These are phyloP conservation scores for Calonectria hawksworthii DNA, from an alignment of 2,329 filamentous ascomycete genomes.

Conservation along the genomic window DNA sequence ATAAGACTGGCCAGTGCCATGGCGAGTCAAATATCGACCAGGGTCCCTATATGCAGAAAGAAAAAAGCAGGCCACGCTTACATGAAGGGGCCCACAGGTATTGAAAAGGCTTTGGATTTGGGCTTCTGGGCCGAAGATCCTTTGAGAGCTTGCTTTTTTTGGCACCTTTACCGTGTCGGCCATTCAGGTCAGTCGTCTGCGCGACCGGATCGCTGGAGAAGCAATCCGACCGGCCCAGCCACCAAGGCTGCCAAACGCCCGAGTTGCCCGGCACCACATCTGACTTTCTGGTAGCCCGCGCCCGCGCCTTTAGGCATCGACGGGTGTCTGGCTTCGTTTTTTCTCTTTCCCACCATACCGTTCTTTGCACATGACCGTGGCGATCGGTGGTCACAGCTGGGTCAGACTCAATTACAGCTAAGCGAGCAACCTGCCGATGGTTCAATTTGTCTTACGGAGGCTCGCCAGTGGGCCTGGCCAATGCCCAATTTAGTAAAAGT, in stretches of 20 bases:
- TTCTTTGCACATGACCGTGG: conserved; percentile 23
- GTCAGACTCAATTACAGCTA: conserved; percentile 15
- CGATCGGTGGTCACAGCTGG: conserved; percentile 30
- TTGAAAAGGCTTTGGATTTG: conserved; percentile 24
- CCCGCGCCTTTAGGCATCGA: conserved; percentile 32
- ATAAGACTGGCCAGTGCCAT: conserved; percentile 2
- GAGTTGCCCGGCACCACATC: conserved; percentile 30
- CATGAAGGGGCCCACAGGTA: conserved; percentile 36
- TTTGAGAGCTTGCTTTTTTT: conserved; percentile 37
- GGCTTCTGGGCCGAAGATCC: conserved; percentile 24
- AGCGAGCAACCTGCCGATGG: not conserved
- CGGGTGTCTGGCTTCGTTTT: conserved; percentile 18
- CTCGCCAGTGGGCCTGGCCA: not conserved
- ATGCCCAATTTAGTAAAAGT: not conserved
- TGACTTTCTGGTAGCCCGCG: conserved; percentile 24
- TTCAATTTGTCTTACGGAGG: conserved; percentile 5
- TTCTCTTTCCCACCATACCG: conserved; percentile 14
- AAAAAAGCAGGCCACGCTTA: conserved; percentile 42
- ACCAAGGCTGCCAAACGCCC: conserved; percentile 29
- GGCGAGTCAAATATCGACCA: conserved; percentile 30
- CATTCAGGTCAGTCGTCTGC: conserved; percentile 11
- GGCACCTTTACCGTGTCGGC: conserved; percentile 19
- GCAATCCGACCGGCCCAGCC: conserved; percentile 28
- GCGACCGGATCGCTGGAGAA: conserved; percentile 26
- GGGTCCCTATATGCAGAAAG: conserved; percentile 31